Evolutionary conservation across 2,329 filamentous ascomycete genomes (phyloP).

Genomic region (Exserohilum turcica): DNA sequence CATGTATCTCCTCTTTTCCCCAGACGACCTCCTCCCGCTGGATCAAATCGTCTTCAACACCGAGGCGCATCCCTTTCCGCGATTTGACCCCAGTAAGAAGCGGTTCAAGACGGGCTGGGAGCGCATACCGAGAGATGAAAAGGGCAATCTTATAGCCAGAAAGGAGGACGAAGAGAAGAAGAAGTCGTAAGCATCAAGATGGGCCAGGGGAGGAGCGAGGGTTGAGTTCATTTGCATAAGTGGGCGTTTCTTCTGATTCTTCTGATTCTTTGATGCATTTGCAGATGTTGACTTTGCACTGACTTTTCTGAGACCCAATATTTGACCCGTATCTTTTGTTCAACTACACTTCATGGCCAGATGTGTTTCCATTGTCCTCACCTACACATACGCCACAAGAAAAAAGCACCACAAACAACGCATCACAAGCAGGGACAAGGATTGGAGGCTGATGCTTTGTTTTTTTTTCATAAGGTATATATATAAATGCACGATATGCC

Average conservation of each 20-base stretch:
- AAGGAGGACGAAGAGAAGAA: constrained; percentile 14
- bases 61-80: constrained; percentile 87
- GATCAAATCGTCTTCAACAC: constrained; percentile 93
- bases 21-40: constrained; percentile 79
- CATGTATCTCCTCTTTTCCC: constrained; percentile 91
- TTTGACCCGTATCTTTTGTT: background rate
- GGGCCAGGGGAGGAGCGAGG: too few species aligned
- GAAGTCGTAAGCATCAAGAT: background rate
- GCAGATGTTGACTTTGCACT: too few species aligned
- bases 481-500: background rate
- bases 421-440: too few species aligned
- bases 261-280: too few species aligned
- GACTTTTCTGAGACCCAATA: background rate
- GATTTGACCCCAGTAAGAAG: constrained; percentile 76
- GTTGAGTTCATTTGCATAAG: background rate
- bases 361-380: background rate
- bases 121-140: constrained; percentile 63
- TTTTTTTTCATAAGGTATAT: background rate
- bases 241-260: background rate
- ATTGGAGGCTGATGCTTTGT: background rate
- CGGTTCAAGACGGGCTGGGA: constrained; percentile 82
- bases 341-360: too few species aligned
- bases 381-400: background rate
- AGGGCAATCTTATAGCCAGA: constrained; percentile 35
- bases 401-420: too few species aligned